These are phyloP conservation scores for Penicillium daleae DNA, from an alignment of 495 filamentous ascomycete species.

Conservation along the genomic window DNA sequence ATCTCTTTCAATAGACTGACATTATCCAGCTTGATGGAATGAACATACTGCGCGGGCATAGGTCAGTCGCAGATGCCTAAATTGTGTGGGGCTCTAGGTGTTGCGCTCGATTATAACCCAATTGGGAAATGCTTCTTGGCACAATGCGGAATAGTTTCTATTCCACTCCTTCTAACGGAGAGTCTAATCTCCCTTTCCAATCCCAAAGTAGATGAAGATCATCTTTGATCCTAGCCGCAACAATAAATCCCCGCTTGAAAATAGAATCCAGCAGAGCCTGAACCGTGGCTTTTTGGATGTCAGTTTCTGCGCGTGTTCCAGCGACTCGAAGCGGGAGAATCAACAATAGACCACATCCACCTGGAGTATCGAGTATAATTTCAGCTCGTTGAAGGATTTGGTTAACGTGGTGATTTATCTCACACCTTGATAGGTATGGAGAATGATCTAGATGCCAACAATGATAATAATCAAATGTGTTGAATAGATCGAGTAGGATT, in stretches of 20 bases:
- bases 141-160: not conserved
- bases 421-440: not conserved
- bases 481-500: not conserved
- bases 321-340: not conserved
- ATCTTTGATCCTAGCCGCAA: not conserved
- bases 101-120: constrained; percentile 3
- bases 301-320: not conserved
- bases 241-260: not conserved
- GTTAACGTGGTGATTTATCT: not conserved
- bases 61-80: not conserved
- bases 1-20: too few relatives aligned
- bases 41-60: too few relatives aligned
- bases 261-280: not conserved
- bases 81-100: not conserved
- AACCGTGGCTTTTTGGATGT: not conserved
- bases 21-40: too few relatives aligned
- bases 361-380: not conserved
- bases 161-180: not conserved
- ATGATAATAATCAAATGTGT: not conserved
- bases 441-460: not conserved
- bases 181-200: not conserved
- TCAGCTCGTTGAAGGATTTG: not conserved
- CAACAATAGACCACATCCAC: not conserved
- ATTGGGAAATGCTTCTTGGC: not conserved
- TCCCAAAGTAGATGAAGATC: not conserved